Base-by-base conservation (phyloP, 768 basidiomycete species). In the Amanita rubescens region DNA sequence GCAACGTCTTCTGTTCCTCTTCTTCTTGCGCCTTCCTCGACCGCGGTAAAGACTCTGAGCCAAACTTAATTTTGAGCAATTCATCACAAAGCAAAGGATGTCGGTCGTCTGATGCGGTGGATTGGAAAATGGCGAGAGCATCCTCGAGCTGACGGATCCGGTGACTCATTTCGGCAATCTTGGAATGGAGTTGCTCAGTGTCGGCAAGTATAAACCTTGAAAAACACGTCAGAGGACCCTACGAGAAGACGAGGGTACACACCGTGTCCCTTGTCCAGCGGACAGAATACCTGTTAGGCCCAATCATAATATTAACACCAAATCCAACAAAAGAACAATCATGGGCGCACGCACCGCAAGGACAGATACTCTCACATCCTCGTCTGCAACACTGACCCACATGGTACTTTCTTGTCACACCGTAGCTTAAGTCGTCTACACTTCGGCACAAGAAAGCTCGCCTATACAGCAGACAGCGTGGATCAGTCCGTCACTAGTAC, bases 81-180 rank as follows among this genome's bases (percentile, higher is more conserved):
- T 80, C 77, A 19, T 80, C 79, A 12, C 67, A 64, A 3, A 86
- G 71, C 0, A 87, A 67, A 2, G 84, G 80, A 61, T 87, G 85
- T 7, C 78, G 67, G 38, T 82, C 76, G 45, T 74, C 71, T 1
- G 82, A 82, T 4, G 79, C 69, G 8, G 76, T 74, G 2, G 78
- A 69, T 55, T 85, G 83, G 6, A 84, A 71, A 27, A 81, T 77
- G 3, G 82, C 80, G 9, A 87, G 68, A 0, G 81, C 82, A 54
- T 86, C 84, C 64, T 85, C 85, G 0, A 86, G 73, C 58, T 84
- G 81, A 30, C 82, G 77, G 44, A 87, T 85, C 15, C 84, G 77
- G 59, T 79, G 75, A 63, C 78, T 77, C 82, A 85, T 84, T 48
- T 83, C 77, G 6, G 77, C 65, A 22, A 85, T 85, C 64, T 85